Evolutionary conservation across 1,139 yeast genomes (phyloP), one percentile per base, ranked within the genome.

Genomic region (Saccharomyces pastorianus): DNA sequence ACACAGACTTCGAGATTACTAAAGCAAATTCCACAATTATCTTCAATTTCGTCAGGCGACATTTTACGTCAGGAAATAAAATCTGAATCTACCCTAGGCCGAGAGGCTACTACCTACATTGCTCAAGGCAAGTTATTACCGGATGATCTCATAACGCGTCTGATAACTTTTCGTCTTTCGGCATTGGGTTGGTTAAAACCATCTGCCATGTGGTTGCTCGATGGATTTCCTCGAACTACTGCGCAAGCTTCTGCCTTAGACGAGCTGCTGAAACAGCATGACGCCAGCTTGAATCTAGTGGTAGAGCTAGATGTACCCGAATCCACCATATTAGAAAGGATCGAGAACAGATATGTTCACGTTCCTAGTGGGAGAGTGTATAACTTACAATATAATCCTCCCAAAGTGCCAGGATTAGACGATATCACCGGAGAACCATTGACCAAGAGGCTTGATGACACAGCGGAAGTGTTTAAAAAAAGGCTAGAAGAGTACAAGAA

Each of bases 391-490:
- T 91, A 88, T 70, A 89, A 88, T 63, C 97, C 97, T 3, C 98
- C 98, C 2, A 85, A 84, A 61, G 79, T 77, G 1, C 82, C 90
- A 0, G 95, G 88, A 51, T 77, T 73, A 57, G 98, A 91, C 66
- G 97, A 91, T 66, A 66, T 89, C 2, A 91, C 98, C 0, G 96
- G 96, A 0, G 97, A 91, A 65, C 84, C 88, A 1, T 74, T 91
- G 55, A 71, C 79, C 32, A 88, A 89, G 69, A 77, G 98, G 55
- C 77, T 83, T 0, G 98, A 91, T 64, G 98, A 91, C 66, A 87
- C 84, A 48, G 78, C 78, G 2, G 85, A 77, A 58, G 85, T 85
- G 1, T 86, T 90, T 64, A 80, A 79, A 58, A 78, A 79, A 61
- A 73, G 98, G 59, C 72, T 91, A 55, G 82, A 80, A 50, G 76